Conservation (phyloP, 768 basidiomycete genomes). For the Kwoniella sp. region DNA sequence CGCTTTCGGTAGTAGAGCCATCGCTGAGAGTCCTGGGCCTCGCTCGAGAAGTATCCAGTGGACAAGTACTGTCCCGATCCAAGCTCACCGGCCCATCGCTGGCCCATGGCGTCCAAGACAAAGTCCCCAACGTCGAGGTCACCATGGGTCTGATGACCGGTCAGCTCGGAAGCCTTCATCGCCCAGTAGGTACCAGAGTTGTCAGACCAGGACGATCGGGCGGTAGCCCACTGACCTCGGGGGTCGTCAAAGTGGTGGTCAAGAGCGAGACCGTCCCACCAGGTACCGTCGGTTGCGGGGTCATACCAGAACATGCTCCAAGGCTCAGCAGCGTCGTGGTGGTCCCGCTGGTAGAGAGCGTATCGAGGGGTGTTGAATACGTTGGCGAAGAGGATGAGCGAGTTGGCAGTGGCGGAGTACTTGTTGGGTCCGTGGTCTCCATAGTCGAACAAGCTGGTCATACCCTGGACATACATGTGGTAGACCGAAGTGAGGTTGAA, state of each 20-base stretch:
- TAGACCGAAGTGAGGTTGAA: slow-evolving; percentile 69
- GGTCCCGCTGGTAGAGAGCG: slow-evolving; percentile 87
- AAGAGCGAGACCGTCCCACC: slow-evolving; percentile 79
- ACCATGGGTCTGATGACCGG: slow-evolving; percentile 87
- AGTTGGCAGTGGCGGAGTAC: slow-evolving; percentile 87
- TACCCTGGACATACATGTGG: slow-evolving; percentile 83
- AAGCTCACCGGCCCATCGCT: slow-evolving; percentile 90
- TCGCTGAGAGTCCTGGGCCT: slow-evolving; percentile 63
- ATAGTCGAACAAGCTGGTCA: slow-evolving; percentile 61
- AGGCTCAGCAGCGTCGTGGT: slow-evolving; percentile 68
- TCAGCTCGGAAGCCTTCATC: slow-evolving; percentile 76
- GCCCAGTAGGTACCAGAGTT: slow-evolving; percentile 74
- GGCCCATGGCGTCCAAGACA: slow-evolving; percentile 86
- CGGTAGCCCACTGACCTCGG: slow-evolving; percentile 79
- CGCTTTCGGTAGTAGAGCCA: slow-evolving; percentile 95
- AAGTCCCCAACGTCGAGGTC: slow-evolving; percentile 94
- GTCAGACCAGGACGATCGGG: slow-evolving; percentile 91
- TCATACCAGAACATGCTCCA: slow-evolving; percentile 92
- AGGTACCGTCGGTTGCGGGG: slow-evolving; percentile 73
- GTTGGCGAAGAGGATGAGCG: slow-evolving; percentile 70
- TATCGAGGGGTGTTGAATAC: slow-evolving; percentile 68
- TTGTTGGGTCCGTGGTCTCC: slow-evolving; percentile 87
- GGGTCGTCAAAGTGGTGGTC: slow-evolving; percentile 74
- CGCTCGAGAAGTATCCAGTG: slow-evolving; percentile 69
- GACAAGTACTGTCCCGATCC: slow-evolving; percentile 82